These are phyloP conservation scores for Pugionium dolabratum DNA, from an alignment of 345 rosid genomes.

Conservation along the genomic window DNA sequence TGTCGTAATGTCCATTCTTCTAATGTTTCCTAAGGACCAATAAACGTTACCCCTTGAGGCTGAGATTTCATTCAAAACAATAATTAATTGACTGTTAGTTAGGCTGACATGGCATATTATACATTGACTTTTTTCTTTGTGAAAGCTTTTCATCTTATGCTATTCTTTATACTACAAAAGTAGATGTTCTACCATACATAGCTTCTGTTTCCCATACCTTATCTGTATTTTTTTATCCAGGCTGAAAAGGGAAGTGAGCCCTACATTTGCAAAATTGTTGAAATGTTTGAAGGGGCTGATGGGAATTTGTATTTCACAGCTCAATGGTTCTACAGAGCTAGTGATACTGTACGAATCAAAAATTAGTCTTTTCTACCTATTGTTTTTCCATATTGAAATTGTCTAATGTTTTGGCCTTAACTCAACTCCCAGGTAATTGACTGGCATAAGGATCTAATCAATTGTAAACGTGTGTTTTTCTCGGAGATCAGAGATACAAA, in stretches of 20 bases:
- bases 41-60: neutral
- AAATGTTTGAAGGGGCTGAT: constrained; percentile 59
- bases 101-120: neutral
- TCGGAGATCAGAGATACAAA: constrained; percentile 61
- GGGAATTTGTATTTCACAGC: constrained; percentile 53
- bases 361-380: neutral
- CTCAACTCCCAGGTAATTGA: constrained; percentile 52
- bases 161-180: neutral
- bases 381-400: neutral
- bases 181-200: neutral
- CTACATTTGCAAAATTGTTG: constrained; percentile 58
- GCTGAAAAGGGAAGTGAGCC: constrained; percentile 48
- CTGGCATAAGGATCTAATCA: constrained; percentile 29
- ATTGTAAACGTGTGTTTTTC: constrained; percentile 56
- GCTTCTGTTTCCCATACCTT: neutral
- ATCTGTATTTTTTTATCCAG: constrained; percentile 28
- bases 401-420: constrained; percentile 10
- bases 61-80: constrained; percentile 1
- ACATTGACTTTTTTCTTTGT: neutral
- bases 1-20: neutral
- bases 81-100: neutral
- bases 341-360: constrained; percentile 60
- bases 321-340: constrained; percentile 77
- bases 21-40: neutral
- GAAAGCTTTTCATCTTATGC: neutral